Base-by-base conservation (phyloP, 352 stramenopile species). In the Globisporangium canariense region DNA sequence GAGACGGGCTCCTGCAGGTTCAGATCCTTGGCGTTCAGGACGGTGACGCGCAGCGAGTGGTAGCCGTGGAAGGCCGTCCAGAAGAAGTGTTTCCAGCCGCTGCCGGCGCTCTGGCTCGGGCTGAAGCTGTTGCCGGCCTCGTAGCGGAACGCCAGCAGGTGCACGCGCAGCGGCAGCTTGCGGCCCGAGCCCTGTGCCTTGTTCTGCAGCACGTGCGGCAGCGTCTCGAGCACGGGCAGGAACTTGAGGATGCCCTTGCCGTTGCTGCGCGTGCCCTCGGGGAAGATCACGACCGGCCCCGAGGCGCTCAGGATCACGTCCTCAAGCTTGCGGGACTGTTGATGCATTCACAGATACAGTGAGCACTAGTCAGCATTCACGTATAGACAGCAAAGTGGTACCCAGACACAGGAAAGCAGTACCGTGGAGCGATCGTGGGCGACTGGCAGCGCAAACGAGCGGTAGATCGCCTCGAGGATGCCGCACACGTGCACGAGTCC, bases 111-210 rank as follows among this genome's bases (percentile, higher is more conserved):
- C 41, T 93, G 81, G 40, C 82, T 89, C n/a, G 86, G 83, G 53
- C 79, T 82, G 66, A 91, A 90, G n/a, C 40, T 47, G 61, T 73
- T 75, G 36, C 84, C 84, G 60, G 78, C 90, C 58, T 93, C 84
- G 66, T 90, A 95, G 43, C 84, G 84, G 68, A 95, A 93, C 6
- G 81, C 77, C 20, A 93, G 52, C 14, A 95, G 58, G 55, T 95
- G 86, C 25, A 93, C 64, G 32, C 86, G 83, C 14, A 78, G 60
- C 25, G 63, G 56, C 34, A 60, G 18, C 49, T 68, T 68, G 55
- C 63, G 66, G 57, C 43, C 47, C 45, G 52, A 58, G 52, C 52
- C 69, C 13, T 47, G 8, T 28, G 54, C 25, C 36, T 71, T 76
- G 16, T 55, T 66, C 20, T 57, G 62, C 50, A 71, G 57, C 62